phyloP scores from a whole-genome alignment of 116 monocot genomes.

The Zostera marina region DNA sequence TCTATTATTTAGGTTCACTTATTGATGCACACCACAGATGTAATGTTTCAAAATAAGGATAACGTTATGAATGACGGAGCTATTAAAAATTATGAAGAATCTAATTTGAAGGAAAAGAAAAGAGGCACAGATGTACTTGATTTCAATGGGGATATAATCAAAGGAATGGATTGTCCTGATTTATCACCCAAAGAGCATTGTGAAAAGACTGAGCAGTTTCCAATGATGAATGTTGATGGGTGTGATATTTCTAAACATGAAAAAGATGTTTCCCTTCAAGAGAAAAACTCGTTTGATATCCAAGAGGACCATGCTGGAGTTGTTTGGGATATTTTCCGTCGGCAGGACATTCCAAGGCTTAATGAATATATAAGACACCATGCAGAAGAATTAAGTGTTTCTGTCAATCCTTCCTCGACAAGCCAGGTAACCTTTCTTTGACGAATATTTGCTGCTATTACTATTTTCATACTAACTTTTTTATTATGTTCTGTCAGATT shows the following conservation, averaged over 20 bases:
- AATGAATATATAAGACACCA: slow-evolving; percentile 66
- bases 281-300: not conserved
- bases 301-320: slow-evolving; percentile 24
- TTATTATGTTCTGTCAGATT: slow-evolving; percentile 21
- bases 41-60: slow-evolving; percentile 12
- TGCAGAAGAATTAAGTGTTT: slow-evolving; percentile 24
- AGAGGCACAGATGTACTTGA: slow-evolving; percentile 1
- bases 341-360: slow-evolving; percentile 76
- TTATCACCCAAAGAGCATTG: not conserved
- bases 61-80: slow-evolving; percentile 7
- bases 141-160: not conserved
- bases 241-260: slow-evolving; percentile 5
- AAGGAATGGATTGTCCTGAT: not conserved
- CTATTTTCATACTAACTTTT: not conserved
- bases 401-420: slow-evolving; percentile 6
- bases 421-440: not conserved
- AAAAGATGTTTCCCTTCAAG: not conserved
- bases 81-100: slow-evolving; percentile 9
- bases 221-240: not conserved
- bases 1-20: slow-evolving; percentile 40
- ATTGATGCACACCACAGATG: slow-evolving; percentile 57
- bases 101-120: slow-evolving; percentile 6
- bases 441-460: not conserved
- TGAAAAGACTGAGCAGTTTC: not conserved
- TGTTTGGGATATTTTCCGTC: slow-evolving; percentile 82